Conservation (phyloP, 257 asterid species). For the Plantago major region DNA sequence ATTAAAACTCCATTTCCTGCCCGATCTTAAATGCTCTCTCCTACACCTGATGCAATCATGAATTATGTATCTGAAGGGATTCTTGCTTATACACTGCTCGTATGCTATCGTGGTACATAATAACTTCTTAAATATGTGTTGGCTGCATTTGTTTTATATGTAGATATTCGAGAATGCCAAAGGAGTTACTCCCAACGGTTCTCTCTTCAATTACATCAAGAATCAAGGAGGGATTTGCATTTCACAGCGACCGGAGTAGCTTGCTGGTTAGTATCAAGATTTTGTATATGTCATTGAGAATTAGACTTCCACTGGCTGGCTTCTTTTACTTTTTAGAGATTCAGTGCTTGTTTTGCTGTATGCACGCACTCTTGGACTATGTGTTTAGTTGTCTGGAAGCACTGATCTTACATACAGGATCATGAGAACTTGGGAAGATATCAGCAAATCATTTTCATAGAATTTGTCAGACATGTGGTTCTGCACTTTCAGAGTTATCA, state of each 20-base stretch:
- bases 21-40: no score
- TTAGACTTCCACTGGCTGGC: conserved; percentile 7
- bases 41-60: neutral
- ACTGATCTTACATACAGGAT: no score
- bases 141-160: conserved; percentile 19
- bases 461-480: neutral
- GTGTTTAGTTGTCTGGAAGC: no score
- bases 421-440: no score
- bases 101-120: conserved; percentile 4
- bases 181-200: conserved; percentile 60
- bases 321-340: conserved; percentile 12
- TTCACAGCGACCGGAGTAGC: conserved; percentile 61
- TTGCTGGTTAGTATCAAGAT: conserved; percentile 57
- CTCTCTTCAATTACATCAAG: conserved; percentile 61
- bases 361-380: neutral
- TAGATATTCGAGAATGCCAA: conserved; percentile 90
- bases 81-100: neutral
- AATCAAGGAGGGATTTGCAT: conserved; percentile 56
- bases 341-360: conserved; percentile 16
- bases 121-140: conserved; percentile 18
- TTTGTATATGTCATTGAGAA: neutral
- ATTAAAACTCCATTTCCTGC: no score
- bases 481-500: conserved; percentile 1
- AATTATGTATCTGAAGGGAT: neutral
- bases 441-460: no score